Conservation (phyloP, 2,329 filamentous ascomycete genomes). For the Neodidymelliopsis sp. region DNA sequence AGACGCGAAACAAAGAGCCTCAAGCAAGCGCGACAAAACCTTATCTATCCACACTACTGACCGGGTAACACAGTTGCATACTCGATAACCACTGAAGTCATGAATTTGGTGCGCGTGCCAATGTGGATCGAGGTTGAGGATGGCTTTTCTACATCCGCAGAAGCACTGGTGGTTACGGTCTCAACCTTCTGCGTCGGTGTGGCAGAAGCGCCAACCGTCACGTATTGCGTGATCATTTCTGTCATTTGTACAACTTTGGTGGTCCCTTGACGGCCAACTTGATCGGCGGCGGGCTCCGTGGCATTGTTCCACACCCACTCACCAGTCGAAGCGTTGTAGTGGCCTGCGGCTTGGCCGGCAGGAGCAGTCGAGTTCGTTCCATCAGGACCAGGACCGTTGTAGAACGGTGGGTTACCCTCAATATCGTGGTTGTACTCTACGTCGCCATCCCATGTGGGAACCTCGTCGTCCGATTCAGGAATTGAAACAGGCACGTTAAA, state of each 20-base stretch:
- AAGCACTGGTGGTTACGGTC: slow-evolving; percentile 65
- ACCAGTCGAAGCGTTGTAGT: slow-evolving; percentile 20
- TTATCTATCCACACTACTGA: neutral
- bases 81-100: slow-evolving; percentile 27
- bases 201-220: slow-evolving; percentile 10
- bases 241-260: slow-evolving; percentile 6
- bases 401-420: slow-evolving; percentile 34
- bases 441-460: slow-evolving; percentile 34
- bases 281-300: slow-evolving; percentile 6
- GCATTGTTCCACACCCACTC: slow-evolving; percentile 28
- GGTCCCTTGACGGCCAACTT: neutral
- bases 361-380: slow-evolving; percentile 26
- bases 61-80: slow-evolving; percentile 25
- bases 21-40: neutral
- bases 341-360: slow-evolving; percentile 15
- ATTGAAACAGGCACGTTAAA: slow-evolving; percentile 36
- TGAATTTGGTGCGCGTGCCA: slow-evolving; percentile 18
- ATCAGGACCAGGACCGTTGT: slow-evolving; percentile 24
- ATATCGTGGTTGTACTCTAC: slow-evolving; percentile 37
- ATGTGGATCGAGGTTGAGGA: slow-evolving; percentile 10
- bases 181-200: neutral
- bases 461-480: slow-evolving; percentile 33
- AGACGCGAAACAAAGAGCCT: too few species aligned
- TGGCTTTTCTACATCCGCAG: neutral
- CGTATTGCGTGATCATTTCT: slow-evolving; percentile 15